phyloP scores from a whole-genome alignment of 805 yeast species.

The Sugiyamaella chiloensis region DNA sequence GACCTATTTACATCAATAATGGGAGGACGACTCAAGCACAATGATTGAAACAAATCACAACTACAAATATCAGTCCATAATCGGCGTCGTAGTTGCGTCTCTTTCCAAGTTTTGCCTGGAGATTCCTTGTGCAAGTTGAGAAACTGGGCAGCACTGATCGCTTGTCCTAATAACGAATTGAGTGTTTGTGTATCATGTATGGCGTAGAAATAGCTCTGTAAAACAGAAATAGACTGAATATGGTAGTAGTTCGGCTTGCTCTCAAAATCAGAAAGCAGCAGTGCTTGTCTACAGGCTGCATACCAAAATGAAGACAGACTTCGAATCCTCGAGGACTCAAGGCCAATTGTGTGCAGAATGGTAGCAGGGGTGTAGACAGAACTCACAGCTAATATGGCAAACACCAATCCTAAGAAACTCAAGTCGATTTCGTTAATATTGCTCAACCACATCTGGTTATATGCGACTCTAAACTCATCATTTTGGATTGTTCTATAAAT shows the following conservation, averaged over 20 bases:
- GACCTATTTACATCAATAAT: background rate
- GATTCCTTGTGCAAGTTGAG: background rate
- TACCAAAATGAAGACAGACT: background rate
- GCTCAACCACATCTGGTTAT: background rate
- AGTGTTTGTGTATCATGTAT: constrained; percentile 1
- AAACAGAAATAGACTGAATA: background rate
- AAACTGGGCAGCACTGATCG: background rate
- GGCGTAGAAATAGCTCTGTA: constrained; percentile 4
- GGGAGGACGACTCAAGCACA: background rate
- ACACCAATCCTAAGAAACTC: background rate
- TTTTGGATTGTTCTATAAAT: constrained; percentile 2
- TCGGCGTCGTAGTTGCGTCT: constrained; percentile 1
- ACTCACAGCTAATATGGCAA: constrained; percentile 1
- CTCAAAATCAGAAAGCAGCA: background rate
- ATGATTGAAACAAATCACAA: background rate
- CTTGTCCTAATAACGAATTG: background rate
- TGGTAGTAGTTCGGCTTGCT: background rate
- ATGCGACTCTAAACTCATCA: background rate
- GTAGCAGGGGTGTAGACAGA: background rate
- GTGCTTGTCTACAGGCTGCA: background rate
- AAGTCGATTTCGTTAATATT: background rate
- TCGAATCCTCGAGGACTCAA: background rate
- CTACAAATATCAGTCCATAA: background rate
- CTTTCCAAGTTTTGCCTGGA: constrained; percentile 1
- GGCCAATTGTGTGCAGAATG: background rate